Evolutionary conservation across 495 filamentous ascomycete genomes (phyloP), one percentile per base, ranked within the genome.

Genomic region (Xylaria grammica): DNA sequence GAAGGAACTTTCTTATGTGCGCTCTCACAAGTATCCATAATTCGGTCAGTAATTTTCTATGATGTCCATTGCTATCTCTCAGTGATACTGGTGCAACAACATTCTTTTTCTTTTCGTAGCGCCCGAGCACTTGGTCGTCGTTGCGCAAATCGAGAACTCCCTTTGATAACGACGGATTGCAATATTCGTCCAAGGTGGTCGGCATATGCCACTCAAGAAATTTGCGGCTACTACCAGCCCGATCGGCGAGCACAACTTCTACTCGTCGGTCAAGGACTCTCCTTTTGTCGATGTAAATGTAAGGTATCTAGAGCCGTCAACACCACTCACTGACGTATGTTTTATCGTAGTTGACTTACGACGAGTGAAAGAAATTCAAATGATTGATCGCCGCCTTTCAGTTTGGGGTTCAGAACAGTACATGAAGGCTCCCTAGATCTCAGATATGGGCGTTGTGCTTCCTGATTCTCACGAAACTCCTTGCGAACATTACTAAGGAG

Each of bases 171-270:
- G 53, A 9, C 0, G 53, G 53, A 56, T 9, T 56, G 13, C 53
- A 56, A 27, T 56, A 56, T 22, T 56, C 53, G 20, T 56, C 53
- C 19, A 56, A 32, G 17, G 53, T 56, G 26, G 4, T 19, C 13
- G 49, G 49, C 27, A 52, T 52, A 6, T 52, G 13, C 2, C 26
- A 5, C 49, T 52, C 27, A 5, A 52, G 15, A 32, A 32, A 52
- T 30, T 19, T 52, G 11, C 27, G 49, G 2, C 17, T 3, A 1
- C 32, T 52, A 22, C 26, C 8, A 32, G n/a, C n/a, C n/a, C n/a
- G n/a, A n/a, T n/a, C n/a, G n/a, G n/a, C n/a, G n/a, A n/a, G n/a
- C 15, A 32, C 17, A 8, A 19, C 5, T 27, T 30, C 15, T 2
- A 26, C 27, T 52, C 49, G 49, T n/a, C 11, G 20, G 19, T 52